A percentile compares a stretch with the other conserved stretches of the same genome.
These are phyloP conservation scores for Aureobasidium sp. DNA, from an alignment of 2,329 filamentous ascomycete genomes.

Conservation along the genomic window DNA sequence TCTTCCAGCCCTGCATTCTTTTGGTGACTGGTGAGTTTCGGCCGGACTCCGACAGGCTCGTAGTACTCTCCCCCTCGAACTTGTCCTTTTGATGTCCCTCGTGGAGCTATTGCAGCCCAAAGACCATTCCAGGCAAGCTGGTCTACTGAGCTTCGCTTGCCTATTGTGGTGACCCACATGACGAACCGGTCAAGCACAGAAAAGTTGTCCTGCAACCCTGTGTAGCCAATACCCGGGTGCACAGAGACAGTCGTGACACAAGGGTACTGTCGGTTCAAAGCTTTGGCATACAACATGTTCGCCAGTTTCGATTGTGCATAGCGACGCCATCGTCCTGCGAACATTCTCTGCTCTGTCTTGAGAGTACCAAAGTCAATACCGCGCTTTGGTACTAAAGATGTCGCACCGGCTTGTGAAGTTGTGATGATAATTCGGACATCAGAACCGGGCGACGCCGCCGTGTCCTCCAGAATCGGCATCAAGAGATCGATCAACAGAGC, in stretches of 20 bases:
- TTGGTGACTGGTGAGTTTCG: slow-evolving; percentile 11
- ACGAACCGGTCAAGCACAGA: slow-evolving; percentile 26
- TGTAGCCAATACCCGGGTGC: slow-evolving; percentile 35
- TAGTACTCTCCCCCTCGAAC: slow-evolving; percentile 25
- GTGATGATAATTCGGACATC: slow-evolving; percentile 19
- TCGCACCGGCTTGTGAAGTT: slow-evolving; percentile 8
- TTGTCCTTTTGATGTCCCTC: slow-evolving; percentile 14
- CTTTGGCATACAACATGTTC: slow-evolving; percentile 36
- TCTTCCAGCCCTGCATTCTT: slow-evolving; percentile 20
- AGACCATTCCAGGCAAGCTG: slow-evolving; percentile 22
- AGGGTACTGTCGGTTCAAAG: slow-evolving; percentile 33
- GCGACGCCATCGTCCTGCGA: slow-evolving; percentile 18
- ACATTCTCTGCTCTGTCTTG: slow-evolving; percentile 18
- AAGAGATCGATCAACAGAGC: slow-evolving; percentile 21
- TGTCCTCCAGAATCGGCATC: slow-evolving; percentile 16
- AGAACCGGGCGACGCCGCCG: neutral
- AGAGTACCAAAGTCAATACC: slow-evolving; percentile 21
- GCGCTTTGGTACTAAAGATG: slow-evolving; percentile 13
- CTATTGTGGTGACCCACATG: slow-evolving; percentile 15
- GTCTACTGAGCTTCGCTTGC: slow-evolving; percentile 17
- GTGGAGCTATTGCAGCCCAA: slow-evolving; percentile 22
- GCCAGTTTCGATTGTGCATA: slow-evolving; percentile 43
- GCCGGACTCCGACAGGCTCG: slow-evolving; percentile 22
- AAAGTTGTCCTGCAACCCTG: slow-evolving; percentile 28
- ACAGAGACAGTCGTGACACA: slow-evolving; percentile 29